phyloP scores from a whole-genome alignment of 345 rosid genomes.

The Linum lewisii region DNA sequence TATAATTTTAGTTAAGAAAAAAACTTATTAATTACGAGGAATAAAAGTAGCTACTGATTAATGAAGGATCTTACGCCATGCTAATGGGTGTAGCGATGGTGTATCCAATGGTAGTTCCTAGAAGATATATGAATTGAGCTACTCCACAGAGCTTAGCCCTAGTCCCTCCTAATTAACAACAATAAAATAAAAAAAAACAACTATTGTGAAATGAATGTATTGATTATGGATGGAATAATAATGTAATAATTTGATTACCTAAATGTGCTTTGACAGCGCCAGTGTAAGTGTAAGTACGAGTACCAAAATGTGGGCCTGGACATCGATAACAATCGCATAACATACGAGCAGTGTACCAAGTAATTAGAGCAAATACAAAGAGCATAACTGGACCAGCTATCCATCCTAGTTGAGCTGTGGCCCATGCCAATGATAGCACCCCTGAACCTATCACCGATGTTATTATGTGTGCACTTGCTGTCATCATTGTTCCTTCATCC shows the following conservation, averaged over 20 bases:
- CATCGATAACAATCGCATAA: conserved; percentile 71
- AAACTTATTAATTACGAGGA: neutral
- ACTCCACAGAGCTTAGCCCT: conserved; percentile 58
- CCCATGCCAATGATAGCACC: conserved; percentile 83
- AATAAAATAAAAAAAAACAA: neutral
- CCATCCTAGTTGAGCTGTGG: conserved; percentile 86
- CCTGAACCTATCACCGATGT: conserved; percentile 96
- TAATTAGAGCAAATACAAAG: conserved; percentile 56
- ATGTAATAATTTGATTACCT: conserved; percentile 22
- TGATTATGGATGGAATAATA: neutral
- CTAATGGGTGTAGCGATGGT: conserved; percentile 89
- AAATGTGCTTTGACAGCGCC: conserved; percentile 64
- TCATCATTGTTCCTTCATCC: conserved; percentile 60
- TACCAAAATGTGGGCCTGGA: conserved; percentile 63
- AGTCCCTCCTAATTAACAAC: conserved; percentile 33
- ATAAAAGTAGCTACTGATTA: neutral
- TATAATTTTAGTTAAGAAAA: no score
- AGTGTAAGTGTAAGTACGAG: conserved; percentile 80
- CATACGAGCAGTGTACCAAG: conserved; percentile 65
- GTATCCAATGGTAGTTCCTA: conserved; percentile 66
- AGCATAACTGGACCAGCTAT: conserved; percentile 64
- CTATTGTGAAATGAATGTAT: neutral
- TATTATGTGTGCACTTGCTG: conserved; percentile 82
- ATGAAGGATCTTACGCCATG: conserved; percentile 59
- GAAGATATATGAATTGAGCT: conserved; percentile 66